Evolutionary conservation across 768 basidiomycete species (phyloP), one percentile per base, ranked within the genome.

Genomic region (Ramaria rubella): DNA sequence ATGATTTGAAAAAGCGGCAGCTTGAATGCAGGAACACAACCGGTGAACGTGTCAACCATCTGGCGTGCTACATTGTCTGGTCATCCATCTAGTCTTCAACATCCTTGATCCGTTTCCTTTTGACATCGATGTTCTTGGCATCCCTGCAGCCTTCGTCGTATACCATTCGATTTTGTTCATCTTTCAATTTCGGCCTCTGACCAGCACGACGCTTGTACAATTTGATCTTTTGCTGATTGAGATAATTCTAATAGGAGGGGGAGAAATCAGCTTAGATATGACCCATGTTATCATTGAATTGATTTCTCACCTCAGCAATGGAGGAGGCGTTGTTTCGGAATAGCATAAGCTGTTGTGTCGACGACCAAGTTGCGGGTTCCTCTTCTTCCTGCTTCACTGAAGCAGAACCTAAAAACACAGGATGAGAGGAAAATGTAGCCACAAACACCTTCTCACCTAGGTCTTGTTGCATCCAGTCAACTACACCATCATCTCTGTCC

Each of bases 121-220:
- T 59, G 12, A 69, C 63, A 52, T 69, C 65, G 27, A 68, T 69
- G 48, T 64, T 67, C 50, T 62, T 54, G 0, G 67, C 63, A 43
- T 68, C 68, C 34, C 64, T 59, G 67, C 72, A 46, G 49, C 74
- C 59, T 61, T 66, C 43, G n/a, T 69, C 50, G 66, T 73, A 59
- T 58, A 69, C 36, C 63, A 65, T 51, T 11, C 14, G 30, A 34
- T 61, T 58, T 6, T 60, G 46, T 9, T 55, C 34, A 44, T 61
- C 60, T 44, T 62, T 64, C 50, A 65, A 61, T 40, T 61, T 60
- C 6, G 64, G 49, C 23, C 19, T 48, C 15, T 55, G 51, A 12
- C 36, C n/a, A 50, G 62, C 62, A 30, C 62, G 51, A 14, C 60
- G 52, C 29, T 52, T 55, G 27, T 15, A 12, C 7, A 68, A 59